These are phyloP conservation scores for Umbelopsis ramanniana DNA, from an alignment of 192 early-diverging fungal genomes.

Conservation along the genomic window DNA sequence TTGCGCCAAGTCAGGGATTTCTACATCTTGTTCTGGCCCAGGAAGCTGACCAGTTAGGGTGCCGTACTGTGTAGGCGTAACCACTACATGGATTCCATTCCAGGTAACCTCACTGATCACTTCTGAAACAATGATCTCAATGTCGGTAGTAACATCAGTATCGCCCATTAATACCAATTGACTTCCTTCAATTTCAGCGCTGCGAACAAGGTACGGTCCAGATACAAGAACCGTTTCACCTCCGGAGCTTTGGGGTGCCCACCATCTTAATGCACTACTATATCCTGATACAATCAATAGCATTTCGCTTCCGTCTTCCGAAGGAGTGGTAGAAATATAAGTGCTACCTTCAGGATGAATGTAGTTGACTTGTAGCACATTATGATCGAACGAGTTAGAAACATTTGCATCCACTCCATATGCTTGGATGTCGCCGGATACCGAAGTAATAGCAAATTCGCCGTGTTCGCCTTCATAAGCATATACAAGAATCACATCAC, in stretches of 20 bases:
- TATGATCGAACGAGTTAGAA: not conserved
- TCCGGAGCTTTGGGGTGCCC: not conserved
- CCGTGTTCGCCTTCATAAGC: constrained; percentile 28
- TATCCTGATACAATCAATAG: constrained; percentile 16
- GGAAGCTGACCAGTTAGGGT: not conserved
- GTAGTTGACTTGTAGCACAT: constrained; percentile 20
- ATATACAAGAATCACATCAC: constrained; percentile 16
- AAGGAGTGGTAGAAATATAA: not conserved
- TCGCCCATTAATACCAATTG: constrained; percentile 8
- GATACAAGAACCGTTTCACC: not conserved
- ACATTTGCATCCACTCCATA: not conserved
- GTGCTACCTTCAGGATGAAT: not conserved
- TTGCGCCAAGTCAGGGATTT: constrained; percentile 13
- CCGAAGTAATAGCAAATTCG: constrained; percentile 17
- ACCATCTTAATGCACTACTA: constrained; percentile 3
- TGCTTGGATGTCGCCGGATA: not conserved
- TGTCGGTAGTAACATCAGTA: not conserved
- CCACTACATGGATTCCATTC: constrained; percentile 5
- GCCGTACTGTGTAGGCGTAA: constrained; percentile 9
- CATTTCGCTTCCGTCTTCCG: not conserved
- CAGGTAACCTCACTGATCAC: not conserved
- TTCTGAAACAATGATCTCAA: constrained; percentile 11
- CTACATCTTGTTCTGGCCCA: not conserved
- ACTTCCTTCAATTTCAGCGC: not conserved
- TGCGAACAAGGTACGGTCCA: constrained; percentile 25